Evolutionary conservation across 768 basidiomycete species (phyloP).

Genomic region (Collybia mongolica): DNA sequence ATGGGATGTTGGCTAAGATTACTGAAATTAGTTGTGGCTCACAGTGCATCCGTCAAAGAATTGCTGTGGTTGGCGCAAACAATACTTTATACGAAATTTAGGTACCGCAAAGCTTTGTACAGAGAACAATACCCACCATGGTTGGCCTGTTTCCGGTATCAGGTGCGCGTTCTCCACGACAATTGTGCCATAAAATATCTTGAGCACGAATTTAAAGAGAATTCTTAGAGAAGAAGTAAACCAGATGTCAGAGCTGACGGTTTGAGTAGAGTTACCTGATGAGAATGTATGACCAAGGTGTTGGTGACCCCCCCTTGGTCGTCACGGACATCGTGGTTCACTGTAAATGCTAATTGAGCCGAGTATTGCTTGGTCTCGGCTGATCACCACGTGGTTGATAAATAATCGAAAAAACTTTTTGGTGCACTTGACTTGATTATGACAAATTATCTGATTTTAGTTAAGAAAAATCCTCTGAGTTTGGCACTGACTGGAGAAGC

Average conservation of each 20-base stretch:
- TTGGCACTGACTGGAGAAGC: too few relatives aligned
- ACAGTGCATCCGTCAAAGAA: constrained; percentile 86
- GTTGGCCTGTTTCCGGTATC: constrained; percentile 69
- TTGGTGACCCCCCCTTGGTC: constrained; percentile 28
- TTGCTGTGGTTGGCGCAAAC: constrained; percentile 88
- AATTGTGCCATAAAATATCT: constrained; percentile 89
- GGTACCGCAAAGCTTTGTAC: neutral
- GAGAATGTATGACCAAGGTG: constrained; percentile 64
- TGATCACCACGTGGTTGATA: too few relatives aligned
- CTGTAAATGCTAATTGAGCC: too few relatives aligned
- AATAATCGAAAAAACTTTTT: neutral
- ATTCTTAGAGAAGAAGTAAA: constrained; percentile 34
- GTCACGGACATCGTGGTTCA: too few relatives aligned
- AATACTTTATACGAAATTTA: constrained; percentile 47
- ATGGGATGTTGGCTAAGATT: constrained; percentile 5
- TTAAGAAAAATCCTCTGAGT: too few relatives aligned
- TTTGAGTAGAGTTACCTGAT: constrained; percentile 46
- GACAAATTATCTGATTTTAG: too few relatives aligned
- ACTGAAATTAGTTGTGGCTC: constrained; percentile 20
- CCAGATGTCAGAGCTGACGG: neutral
- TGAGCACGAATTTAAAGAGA: constrained; percentile 80
- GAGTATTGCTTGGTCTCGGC: too few relatives aligned
- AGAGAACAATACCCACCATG: constrained; percentile 51
- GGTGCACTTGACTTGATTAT: too few relatives aligned
- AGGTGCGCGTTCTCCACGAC: constrained; percentile 76